Conservation (phyloP, 2,329 filamentous ascomycete genomes). For the Curvularia sp. region DNA sequence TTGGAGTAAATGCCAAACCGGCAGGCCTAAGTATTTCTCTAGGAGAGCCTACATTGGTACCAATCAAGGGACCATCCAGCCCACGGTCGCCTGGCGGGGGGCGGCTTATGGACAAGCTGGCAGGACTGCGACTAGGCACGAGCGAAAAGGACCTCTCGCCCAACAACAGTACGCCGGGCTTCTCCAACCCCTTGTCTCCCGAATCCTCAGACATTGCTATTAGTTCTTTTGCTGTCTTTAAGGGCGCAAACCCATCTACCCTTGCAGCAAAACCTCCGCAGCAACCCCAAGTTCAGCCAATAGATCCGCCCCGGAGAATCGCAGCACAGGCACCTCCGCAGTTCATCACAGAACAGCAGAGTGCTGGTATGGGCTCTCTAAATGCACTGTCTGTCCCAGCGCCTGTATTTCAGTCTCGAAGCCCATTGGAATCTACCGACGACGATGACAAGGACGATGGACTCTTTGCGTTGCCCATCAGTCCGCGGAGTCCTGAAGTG, state of each 20-base stretch:
- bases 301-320: slow-evolving; percentile 43
- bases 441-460: slow-evolving; percentile 73
- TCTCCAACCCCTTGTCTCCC: slow-evolving; percentile 64
- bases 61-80: slow-evolving; percentile 64
- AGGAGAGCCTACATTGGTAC: slow-evolving; percentile 48
- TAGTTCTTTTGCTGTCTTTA: slow-evolving; percentile 66
- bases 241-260: slow-evolving; percentile 53
- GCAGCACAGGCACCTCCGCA: slow-evolving; percentile 48
- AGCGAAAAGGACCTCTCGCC: slow-evolving; percentile 69
- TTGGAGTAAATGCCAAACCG: slow-evolving; percentile 65
- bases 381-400: slow-evolving; percentile 52
- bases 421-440: slow-evolving; percentile 40
- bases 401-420: slow-evolving; percentile 42
- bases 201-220: slow-evolving; percentile 69
- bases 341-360: slow-evolving; percentile 52
- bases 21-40: slow-evolving; percentile 50
- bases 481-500: slow-evolving; percentile 85
- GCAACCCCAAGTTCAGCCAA: slow-evolving; percentile 32
- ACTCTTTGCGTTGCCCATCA: slow-evolving; percentile 86
- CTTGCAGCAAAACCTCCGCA: slow-evolving; percentile 55
- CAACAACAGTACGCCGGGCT: slow-evolving; percentile 40
- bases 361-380: slow-evolving; percentile 53
- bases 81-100: slow-evolving; percentile 70
- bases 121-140: slow-evolving; percentile 79
- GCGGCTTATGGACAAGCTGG: slow-evolving; percentile 78